Conservation (phyloP, 1,284 basidiomycete genomes). For the Naganishia sp. region DNA sequence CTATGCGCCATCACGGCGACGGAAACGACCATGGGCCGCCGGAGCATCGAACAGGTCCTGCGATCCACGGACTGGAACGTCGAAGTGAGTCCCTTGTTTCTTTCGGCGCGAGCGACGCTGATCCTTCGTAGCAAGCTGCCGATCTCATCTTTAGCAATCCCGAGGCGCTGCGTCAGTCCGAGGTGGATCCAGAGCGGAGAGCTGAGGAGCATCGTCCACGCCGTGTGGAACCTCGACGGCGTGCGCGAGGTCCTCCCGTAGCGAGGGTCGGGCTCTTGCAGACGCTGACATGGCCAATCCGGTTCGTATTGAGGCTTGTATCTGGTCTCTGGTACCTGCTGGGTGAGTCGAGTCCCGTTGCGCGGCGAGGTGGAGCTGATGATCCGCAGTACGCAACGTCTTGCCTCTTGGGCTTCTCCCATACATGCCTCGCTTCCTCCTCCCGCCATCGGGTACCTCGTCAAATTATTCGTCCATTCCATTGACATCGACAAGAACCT, state of each 20-base stretch:
- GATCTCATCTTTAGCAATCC: constrained; percentile 22
- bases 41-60: constrained; percentile 49
- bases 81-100: constrained; percentile 39
- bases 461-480: constrained; percentile 33
- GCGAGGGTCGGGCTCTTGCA: constrained; percentile 41
- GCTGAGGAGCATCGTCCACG: neutral
- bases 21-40: constrained; percentile 39
- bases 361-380: neutral
- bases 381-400: constrained; percentile 46
- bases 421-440: constrained; percentile 49
- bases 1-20: constrained; percentile 52
- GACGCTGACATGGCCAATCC: constrained; percentile 43
- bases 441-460: constrained; percentile 41
- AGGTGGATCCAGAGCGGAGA: constrained; percentile 25
- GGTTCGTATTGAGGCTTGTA: constrained; percentile 44
- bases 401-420: constrained; percentile 49
- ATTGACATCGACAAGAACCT: constrained; percentile 34
- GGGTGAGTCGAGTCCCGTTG: constrained; percentile 40
- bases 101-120: constrained; percentile 1
- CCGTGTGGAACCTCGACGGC: constrained; percentile 23
- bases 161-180: constrained; percentile 43
- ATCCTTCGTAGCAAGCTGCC: constrained; percentile 17
- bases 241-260: constrained; percentile 33
- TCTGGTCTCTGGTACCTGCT: constrained; percentile 52
- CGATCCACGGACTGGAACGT: constrained; percentile 52